phyloP scores from a whole-genome alignment of 2,329 filamentous ascomycete species.

The Apiospora hydei region DNA sequence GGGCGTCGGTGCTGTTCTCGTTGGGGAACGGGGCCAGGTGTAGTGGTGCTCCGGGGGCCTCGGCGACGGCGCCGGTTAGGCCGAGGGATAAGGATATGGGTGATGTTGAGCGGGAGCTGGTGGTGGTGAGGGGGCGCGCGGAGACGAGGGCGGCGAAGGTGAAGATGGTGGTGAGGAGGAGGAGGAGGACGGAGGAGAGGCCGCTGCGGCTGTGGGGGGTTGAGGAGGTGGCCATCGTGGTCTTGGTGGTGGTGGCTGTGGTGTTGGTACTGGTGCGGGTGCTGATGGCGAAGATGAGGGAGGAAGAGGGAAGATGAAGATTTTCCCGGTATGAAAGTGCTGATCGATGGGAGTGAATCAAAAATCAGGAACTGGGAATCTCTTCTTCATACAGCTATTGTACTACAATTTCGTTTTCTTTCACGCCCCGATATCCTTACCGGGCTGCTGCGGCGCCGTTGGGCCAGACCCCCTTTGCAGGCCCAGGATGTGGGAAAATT shows the following conservation, averaged over 20 bases:
- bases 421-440: not conserved
- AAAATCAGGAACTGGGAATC: no score
- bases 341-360: not conserved
- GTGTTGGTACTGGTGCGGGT: not conserved
- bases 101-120: not conserved
- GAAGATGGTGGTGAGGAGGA: not conserved
- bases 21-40: not conserved
- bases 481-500: not conserved
- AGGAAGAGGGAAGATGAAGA: not conserved
- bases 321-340: not conserved
- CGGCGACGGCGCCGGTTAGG: not conserved
- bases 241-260: not conserved
- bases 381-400: no score
- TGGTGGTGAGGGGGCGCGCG: not conserved
- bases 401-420: no score
- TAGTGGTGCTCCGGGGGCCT: not conserved
- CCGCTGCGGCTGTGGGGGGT: not conserved
- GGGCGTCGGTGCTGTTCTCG: conserved; percentile 3
- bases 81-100: not conserved
- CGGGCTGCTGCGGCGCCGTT: not conserved
- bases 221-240: not conserved
- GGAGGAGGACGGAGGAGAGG: not conserved
- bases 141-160: not conserved
- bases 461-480: not conserved
- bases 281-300: not conserved